Percentiles rank a stretch among this genome's conserved stretches.
phyloP scores from a whole-genome alignment of 768 basidiomycete genomes.

The Cystofilobasidium bisporidii region DNA sequence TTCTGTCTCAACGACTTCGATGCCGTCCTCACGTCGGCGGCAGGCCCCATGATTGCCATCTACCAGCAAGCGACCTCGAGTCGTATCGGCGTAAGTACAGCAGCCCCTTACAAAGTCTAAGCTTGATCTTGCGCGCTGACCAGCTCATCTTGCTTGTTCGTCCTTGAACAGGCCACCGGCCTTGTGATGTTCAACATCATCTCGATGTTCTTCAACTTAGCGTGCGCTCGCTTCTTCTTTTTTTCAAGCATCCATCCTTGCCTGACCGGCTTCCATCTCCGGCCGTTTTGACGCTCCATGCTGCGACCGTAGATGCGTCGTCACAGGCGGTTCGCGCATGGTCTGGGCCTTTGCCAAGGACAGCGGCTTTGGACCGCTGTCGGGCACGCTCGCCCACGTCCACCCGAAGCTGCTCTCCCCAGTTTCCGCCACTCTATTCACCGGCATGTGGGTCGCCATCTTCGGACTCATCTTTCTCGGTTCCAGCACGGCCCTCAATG shows the following conservation, averaged over 20 bases:
- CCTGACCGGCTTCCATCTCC: too few species aligned
- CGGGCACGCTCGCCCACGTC: constrained; percentile 30
- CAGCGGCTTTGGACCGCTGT: constrained; percentile 31
- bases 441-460: constrained; percentile 33
- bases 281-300: too few species aligned
- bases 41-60: constrained; percentile 33
- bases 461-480: constrained; percentile 37
- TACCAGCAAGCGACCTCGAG: constrained; percentile 34
- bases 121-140: not conserved
- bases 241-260: too few species aligned
- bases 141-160: not conserved
- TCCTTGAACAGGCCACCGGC: constrained; percentile 30
- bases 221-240: too few species aligned
- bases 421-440: constrained; percentile 31
- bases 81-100: too few species aligned
- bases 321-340: constrained; percentile 35
- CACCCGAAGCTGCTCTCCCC: constrained; percentile 32
- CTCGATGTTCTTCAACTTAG: constrained; percentile 36
- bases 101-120: too few species aligned
- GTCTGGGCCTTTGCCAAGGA: constrained; percentile 34
- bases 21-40: constrained; percentile 31
- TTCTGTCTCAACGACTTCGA: constrained; percentile 34
- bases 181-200: constrained; percentile 28
- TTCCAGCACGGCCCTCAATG: constrained; percentile 33
- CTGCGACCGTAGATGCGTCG: constrained; percentile 19